A percentile compares a stretch with the other conserved stretches of the same genome.
Conservation (phyloP, 1,284 basidiomycete genomes). For the Cystobasidium sp. region DNA sequence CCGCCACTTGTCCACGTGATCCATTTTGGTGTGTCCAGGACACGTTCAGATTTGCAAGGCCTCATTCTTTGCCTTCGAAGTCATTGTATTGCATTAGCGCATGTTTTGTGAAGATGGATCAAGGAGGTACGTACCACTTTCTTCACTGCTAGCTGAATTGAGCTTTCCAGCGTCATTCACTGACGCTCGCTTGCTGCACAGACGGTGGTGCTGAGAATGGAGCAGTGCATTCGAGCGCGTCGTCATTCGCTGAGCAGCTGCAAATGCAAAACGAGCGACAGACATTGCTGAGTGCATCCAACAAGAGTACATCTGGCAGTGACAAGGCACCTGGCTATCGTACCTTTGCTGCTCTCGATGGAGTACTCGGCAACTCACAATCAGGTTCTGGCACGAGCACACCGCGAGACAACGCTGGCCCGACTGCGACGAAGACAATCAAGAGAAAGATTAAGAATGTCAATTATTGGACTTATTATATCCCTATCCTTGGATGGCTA, state of each 20-base stretch:
- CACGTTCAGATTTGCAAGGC: no score
- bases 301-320: neutral
- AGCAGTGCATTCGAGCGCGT: neutral
- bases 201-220: slow-evolving; percentile 2
- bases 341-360: slow-evolving; percentile 7
- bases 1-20: no score
- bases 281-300: slow-evolving; percentile 1
- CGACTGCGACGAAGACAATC: neutral
- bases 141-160: neutral
- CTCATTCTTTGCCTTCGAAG: no score
- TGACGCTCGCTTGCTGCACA: neutral
- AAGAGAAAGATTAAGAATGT: slow-evolving; percentile 15
- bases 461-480: slow-evolving; percentile 49
- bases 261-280: slow-evolving; percentile 19
- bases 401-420: slow-evolving; percentile 10
- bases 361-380: slow-evolving; percentile 1
- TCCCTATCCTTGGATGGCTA: slow-evolving; percentile 67
- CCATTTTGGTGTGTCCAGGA: no score
- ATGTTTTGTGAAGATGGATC: neutral
- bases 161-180: neutral
- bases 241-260: slow-evolving; percentile 1
- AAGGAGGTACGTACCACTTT: neutral
- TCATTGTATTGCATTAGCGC: neutral
- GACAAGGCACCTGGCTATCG: slow-evolving; percentile 14
- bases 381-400: slow-evolving; percentile 30